Percentiles rank a stretch among this genome's conserved stretches.
Conservation (phyloP, 2,329 filamentous ascomycete species). For the Fusarium tjaetaba region DNA sequence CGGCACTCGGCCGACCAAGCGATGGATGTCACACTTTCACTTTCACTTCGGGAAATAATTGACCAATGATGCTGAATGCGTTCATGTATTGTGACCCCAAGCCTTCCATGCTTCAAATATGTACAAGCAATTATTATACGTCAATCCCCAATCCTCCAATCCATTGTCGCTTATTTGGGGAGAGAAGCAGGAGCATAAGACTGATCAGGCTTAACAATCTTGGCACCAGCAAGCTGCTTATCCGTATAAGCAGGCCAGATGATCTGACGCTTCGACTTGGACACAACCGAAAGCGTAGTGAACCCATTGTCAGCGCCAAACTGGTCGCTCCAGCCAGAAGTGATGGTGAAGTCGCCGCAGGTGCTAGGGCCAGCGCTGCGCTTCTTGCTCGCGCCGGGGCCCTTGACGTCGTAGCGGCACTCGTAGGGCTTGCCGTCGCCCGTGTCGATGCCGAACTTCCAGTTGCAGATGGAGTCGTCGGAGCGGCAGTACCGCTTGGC, state of each 20-base stretch:
- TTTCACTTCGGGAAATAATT: not conserved
- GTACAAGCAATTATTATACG: not conserved
- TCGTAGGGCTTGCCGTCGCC: slow-evolving; percentile 51
- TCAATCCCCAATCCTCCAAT: not conserved
- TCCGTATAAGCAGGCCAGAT: slow-evolving; percentile 65
- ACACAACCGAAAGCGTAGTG: slow-evolving; percentile 62
- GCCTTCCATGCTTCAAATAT: not conserved
- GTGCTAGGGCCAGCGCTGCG: slow-evolving; percentile 51
- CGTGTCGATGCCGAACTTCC: slow-evolving; percentile 56
- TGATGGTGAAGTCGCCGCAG: slow-evolving; percentile 63
- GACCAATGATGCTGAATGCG: not conserved
- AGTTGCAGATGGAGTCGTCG: slow-evolving; percentile 54
- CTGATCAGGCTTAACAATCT: slow-evolving; percentile 60
- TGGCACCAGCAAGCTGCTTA: slow-evolving; percentile 55
- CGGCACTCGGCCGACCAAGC: not conserved
- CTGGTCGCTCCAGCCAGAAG: slow-evolving; percentile 65
- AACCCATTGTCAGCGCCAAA: slow-evolving; percentile 64
- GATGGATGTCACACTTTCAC: not conserved
- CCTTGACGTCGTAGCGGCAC: slow-evolving; percentile 47
- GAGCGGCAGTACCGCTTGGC: slow-evolving; percentile 54
- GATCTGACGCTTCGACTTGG: slow-evolving; percentile 56
- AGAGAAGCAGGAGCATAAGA: slow-evolving; percentile 52
- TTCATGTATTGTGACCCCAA: not conserved
- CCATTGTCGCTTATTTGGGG: slow-evolving; percentile 26
- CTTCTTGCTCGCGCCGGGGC: slow-evolving; percentile 46